Conservation (phyloP, 352 stramenopile species). For the Pythium guiyangense region DNA sequence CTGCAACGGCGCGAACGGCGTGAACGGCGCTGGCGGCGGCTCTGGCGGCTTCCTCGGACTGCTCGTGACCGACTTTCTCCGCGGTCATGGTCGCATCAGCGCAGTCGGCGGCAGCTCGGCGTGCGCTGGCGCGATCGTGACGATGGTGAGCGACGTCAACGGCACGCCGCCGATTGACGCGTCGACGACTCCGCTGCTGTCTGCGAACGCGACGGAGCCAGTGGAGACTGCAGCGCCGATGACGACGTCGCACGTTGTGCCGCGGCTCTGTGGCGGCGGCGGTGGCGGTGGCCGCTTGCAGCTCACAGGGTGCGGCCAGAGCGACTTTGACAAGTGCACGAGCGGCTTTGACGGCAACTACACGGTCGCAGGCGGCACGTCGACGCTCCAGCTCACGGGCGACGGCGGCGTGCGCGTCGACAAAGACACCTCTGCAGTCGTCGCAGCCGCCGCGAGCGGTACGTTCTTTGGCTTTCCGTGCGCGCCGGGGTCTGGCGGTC, state of each 20-base stretch:
- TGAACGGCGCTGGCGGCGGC: constrained; percentile 55
- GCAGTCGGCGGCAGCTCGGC: constrained; percentile 62
- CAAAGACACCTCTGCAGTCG: constrained; percentile 14
- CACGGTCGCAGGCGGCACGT: constrained; percentile 59
- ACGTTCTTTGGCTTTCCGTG: constrained; percentile 82
- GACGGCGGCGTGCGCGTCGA: constrained; percentile 11
- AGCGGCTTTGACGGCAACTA: constrained; percentile 75
- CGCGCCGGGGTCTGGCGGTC: constrained; percentile 58
- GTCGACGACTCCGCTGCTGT: constrained; percentile 19
- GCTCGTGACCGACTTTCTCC: constrained; percentile 50
- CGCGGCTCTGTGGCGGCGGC: constrained; percentile 56
- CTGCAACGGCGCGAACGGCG: constrained; percentile 58
- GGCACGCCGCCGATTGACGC: constrained; percentile 11
- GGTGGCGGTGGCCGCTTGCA: constrained; percentile 67
- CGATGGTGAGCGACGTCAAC: constrained; percentile 17
- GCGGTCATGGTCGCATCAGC: constrained; percentile 56
- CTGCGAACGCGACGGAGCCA: constrained; percentile 18
- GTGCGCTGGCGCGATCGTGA: constrained; percentile 35
- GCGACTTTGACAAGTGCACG: constrained; percentile 61
- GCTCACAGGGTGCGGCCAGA: constrained; percentile 61
- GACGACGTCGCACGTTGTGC: constrained; percentile 16
- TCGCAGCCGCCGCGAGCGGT: constrained; percentile 38
- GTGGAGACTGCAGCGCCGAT: too few species aligned
- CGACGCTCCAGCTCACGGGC: constrained; percentile 17
- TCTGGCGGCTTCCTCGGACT: constrained; percentile 71